A percentile compares a stretch with the other conserved stretches of the same genome.
phyloP scores from a whole-genome alignment of 371 early-diverging fungal genomes.

The Rhizopus arrhizus region DNA sequence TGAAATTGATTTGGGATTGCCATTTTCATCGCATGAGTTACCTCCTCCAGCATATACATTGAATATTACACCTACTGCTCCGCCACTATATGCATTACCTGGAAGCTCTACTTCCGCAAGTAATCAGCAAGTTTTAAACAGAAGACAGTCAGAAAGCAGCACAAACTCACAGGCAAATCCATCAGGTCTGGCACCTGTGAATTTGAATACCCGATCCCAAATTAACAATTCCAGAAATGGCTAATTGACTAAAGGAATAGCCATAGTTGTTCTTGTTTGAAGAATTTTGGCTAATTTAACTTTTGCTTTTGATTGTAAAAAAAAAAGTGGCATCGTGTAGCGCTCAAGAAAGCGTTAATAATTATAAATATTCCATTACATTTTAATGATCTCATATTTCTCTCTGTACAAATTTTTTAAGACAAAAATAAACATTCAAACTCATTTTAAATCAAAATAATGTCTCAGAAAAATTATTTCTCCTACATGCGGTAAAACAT shows the following conservation, averaged over 20 bases:
- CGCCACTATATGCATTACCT: constrained; percentile 5
- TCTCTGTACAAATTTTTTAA: too few species aligned
- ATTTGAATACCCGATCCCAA: not conserved
- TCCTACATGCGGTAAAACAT: too few species aligned
- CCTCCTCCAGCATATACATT: constrained; percentile 17
- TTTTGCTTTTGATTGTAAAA: not conserved
- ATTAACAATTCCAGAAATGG: constrained; percentile 1
- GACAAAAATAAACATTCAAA: too few species aligned
- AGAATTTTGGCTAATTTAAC: not conserved
- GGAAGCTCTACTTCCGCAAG: not conserved
- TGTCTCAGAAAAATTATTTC: too few species aligned
- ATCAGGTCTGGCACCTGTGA: constrained; percentile 4
- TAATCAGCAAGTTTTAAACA: not conserved
- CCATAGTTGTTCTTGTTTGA: not conserved
- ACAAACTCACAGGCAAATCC: not conserved
- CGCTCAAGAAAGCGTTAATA: too few species aligned
- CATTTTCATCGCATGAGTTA: constrained; percentile 3
- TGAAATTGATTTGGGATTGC: not conserved
- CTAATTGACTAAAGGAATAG: not conserved
- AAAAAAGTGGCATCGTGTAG: too few species aligned
- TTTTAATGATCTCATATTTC: too few species aligned
- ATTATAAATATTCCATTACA: too few species aligned
- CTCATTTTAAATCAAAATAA: too few species aligned
- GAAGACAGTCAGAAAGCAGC: not conserved
- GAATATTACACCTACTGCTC: constrained; percentile 9